A percentile compares a stretch with the other conserved stretches of the same genome.
phyloP scores from a whole-genome alignment of 192 early-diverging fungal genomes.

The Backusella mclennaniae region DNA sequence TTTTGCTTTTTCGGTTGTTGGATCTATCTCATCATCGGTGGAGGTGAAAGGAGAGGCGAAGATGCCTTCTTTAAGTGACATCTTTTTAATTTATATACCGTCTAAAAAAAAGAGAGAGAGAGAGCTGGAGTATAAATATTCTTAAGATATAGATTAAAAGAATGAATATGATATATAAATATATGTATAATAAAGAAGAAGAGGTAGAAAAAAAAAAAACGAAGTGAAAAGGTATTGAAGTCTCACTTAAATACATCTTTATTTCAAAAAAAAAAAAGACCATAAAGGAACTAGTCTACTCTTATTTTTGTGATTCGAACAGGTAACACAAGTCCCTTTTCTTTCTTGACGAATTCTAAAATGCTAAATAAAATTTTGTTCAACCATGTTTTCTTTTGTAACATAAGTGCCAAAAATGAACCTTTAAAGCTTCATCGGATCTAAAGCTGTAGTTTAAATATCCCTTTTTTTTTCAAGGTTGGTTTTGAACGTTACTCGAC shows the following conservation, averaged over 20 bases:
- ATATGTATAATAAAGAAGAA: neutral
- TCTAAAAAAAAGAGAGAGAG: neutral
- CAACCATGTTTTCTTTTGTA: neutral
- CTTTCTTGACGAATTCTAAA: neutral
- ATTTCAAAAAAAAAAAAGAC: neutral
- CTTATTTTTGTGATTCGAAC: neutral
- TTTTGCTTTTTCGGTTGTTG: slow-evolving; percentile 5
- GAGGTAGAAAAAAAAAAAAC: neutral
- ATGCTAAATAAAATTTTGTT: neutral
- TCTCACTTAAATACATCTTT: neutral
- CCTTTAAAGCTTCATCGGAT: neutral
- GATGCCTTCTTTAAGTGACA: slow-evolving; percentile 7
- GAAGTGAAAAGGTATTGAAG: neutral
- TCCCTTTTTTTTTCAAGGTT: neutral
- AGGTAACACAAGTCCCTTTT: neutral
- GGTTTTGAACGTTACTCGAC: neutral
- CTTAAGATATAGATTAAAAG: neutral
- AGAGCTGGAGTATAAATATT: neutral
- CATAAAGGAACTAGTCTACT: neutral
- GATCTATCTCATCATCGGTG: slow-evolving; percentile 28
- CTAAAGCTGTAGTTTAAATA: neutral
- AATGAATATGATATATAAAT: neutral
- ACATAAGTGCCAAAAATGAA: neutral
- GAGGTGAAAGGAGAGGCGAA: slow-evolving; percentile 25
- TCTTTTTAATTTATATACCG: neutral